Evolutionary conservation across 371 early-diverging fungal species (phyloP).

Genomic region (Chytridiales sp.): DNA sequence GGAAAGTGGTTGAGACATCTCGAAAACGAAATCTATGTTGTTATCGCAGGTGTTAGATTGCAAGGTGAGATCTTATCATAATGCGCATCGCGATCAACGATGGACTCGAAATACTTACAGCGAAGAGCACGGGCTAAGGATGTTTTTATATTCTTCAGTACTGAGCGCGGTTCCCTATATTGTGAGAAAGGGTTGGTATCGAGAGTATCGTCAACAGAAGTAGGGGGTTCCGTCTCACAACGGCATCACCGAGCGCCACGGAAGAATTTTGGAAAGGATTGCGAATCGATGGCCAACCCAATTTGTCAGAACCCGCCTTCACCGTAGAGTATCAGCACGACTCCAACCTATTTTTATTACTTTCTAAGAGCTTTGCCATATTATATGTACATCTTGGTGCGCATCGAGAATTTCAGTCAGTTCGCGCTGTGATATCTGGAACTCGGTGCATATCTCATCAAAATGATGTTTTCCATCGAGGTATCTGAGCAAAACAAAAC

Average conservation of each 20-base stretch:
- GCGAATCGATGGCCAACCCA: too few relatives aligned
- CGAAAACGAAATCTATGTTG: slow-evolving; percentile 23
- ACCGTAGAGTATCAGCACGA: too few relatives aligned
- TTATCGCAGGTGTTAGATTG: too few relatives aligned
- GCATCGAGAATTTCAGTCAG: slow-evolving; percentile 50
- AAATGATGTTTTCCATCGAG: slow-evolving; percentile 72
- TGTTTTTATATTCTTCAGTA: slow-evolving; percentile 11
- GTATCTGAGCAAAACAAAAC: slow-evolving; percentile 26
- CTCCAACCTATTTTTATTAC: too few relatives aligned
- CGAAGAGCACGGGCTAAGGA: slow-evolving; percentile 22
- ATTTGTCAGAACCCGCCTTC: too few relatives aligned
- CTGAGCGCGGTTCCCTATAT: slow-evolving; percentile 12
- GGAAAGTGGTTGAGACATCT: slow-evolving; percentile 25
- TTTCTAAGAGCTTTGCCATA: too few relatives aligned
- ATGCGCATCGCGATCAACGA: not conserved
- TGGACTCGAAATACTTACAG: slow-evolving; percentile 16
- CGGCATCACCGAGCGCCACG: too few relatives aligned
- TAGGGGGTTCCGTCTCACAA: too few relatives aligned
- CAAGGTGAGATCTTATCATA: too few relatives aligned
- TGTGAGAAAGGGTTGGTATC: too few relatives aligned
- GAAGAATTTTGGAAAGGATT: too few relatives aligned
- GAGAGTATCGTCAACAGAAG: too few relatives aligned
- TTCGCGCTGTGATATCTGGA: slow-evolving; percentile 28
- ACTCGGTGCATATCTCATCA: slow-evolving; percentile 67
- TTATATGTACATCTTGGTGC: slow-evolving; percentile 22